Conservation (phyloP, 106 monocot species). For the Posidonia australis region DNA sequence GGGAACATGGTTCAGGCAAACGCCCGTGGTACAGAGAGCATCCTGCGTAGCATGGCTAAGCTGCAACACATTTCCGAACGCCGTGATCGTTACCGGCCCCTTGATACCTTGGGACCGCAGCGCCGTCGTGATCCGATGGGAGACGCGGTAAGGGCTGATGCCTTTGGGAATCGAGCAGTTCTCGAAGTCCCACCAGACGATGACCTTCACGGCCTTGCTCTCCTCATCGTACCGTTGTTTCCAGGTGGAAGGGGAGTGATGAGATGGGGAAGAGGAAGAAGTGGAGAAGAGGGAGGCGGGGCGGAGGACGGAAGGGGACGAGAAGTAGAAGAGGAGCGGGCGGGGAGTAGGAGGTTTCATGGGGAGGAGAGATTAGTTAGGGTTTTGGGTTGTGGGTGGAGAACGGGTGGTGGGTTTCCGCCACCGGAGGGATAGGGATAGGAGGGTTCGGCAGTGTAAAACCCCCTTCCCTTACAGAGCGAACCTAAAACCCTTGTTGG, state of each 20-base stretch:
- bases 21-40: conserved; percentile 61
- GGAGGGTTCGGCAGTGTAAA: too few species aligned
- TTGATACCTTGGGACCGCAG: conserved; percentile 61
- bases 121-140: conserved; percentile 49
- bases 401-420: too few species aligned
- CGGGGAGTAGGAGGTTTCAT: too few species aligned
- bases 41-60: conserved; percentile 57
- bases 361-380: too few species aligned
- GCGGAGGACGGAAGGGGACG: too few species aligned
- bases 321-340: too few species aligned
- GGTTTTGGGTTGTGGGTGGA: too few species aligned
- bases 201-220: conserved; percentile 52
- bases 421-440: too few species aligned
- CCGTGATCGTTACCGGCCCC: conserved; percentile 75
- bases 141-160: conserved; percentile 50
- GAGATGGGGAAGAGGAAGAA: not conserved
- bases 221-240: conserved; percentile 21
- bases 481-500: too few species aligned
- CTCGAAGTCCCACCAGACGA: conserved; percentile 98
- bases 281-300: not conserved
- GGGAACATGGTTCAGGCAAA: conserved; percentile 64
- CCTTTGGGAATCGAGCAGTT: conserved; percentile 66
- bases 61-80: conserved; percentile 66
- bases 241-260: not conserved
- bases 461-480: too few species aligned